A percentile compares a stretch with the other conserved stretches of the same genome.
Evolutionary conservation across 306 rosid genomes (phyloP).

Genomic region (Chamaecrista fasciculata): DNA sequence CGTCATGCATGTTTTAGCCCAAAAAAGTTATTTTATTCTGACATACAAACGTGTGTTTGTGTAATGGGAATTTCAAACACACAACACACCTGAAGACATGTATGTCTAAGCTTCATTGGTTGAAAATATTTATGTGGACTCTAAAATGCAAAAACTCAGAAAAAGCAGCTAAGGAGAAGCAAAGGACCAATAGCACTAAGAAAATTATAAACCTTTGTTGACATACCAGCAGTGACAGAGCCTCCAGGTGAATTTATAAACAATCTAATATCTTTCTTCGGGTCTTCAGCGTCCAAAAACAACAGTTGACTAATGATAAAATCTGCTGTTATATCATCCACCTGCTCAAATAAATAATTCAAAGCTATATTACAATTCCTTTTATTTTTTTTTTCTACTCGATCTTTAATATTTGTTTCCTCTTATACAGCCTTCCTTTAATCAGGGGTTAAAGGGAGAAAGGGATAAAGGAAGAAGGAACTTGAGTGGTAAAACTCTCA

Average conservation of each 20-base stretch:
- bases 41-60: no score
- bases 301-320: conserved; percentile 83
- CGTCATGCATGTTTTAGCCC: no score
- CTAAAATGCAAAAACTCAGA: neutral
- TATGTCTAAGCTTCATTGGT: no score
- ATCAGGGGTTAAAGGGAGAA: neutral
- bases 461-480: no score
- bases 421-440: conserved; percentile 1
- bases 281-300: conserved; percentile 86
- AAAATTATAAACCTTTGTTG: neutral
- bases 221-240: conserved; percentile 87
- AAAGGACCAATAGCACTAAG: neutral
- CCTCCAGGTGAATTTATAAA: conserved; percentile 98
- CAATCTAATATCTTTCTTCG: conserved; percentile 75
- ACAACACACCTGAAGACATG: no score
- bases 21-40: no score
- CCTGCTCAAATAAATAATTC: conserved; percentile 51
- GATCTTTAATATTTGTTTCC: neutral
- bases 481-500: neutral
- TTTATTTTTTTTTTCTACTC: neutral
- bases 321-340: conserved; percentile 90
- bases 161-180: neutral
- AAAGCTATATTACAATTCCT: conserved; percentile 17
- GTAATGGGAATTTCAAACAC: no score
- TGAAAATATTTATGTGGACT: neutral